Base-by-base conservation (phyloP, 108 stramenopile genomes). In the Nitzschia palea region DNA sequence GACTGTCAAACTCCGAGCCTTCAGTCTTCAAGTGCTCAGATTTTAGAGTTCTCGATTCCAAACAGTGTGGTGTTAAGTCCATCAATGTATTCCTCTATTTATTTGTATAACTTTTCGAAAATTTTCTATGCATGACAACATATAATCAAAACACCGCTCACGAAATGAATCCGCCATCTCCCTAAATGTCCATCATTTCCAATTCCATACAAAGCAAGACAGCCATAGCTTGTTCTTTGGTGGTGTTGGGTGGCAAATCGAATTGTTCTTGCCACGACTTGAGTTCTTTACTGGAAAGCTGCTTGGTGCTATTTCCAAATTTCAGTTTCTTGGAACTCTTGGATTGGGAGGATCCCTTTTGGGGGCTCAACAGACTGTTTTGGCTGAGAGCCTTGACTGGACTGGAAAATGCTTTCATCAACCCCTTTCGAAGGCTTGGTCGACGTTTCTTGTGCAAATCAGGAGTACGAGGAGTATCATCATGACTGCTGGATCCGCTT, bases 141-240 rank as follows among this genome's bases (percentile, higher is more conserved):
- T n/a, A n/a, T n/a, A n/a, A n/a, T n/a, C n/a, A n/a, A n/a, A n/a
- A n/a, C n/a, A n/a, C n/a, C n/a, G n/a, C n/a, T n/a, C n/a, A n/a
- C n/a, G n/a, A n/a, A n/a, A n/a, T n/a, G n/a, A n/a, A n/a, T n/a
- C n/a, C n/a, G n/a, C n/a, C n/a, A n/a, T n/a, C n/a, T n/a, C n/a
- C n/a, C 47, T 63, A 63, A 29, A 63, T 48, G 30, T 63, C 62
- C 28, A 63, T 63, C 48, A 50, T 29, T 32, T 63, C 62, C 48
- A 63, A 50, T 63, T 63, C 62, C 17, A 28, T 44, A 47, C 62
- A 63, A 20, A 63, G 62, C 27, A 63, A n/a, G n/a, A 63, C 28
- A 8, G 62, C 62, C 47, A 63, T 50, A 6, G 62, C 62, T 22
- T 63, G 45, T n/a, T 63, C 62, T 10, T n/a, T 28, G 4, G 62